Base-by-base conservation (phyloP, 2,329 filamentous ascomycete species). In the Colletotrichum cereale region DNA sequence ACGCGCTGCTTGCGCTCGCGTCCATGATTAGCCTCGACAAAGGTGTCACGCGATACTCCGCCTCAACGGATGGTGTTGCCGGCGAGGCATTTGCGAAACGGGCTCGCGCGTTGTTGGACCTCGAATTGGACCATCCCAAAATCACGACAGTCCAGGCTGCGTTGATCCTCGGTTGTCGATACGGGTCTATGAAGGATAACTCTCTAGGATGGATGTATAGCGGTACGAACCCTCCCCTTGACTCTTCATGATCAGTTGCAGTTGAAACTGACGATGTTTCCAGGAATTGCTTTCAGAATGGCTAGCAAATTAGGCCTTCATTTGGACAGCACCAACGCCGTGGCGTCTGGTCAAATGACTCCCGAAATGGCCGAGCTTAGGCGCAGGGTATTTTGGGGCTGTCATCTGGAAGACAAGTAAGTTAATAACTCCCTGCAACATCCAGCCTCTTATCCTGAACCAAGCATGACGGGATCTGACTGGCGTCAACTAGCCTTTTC, bases 1-100 rank as follows among this genome's bases (percentile, higher is more conserved):
- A 72, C 11, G 69, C 69, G 0, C 53, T 72, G 1, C 60, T 72
- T 21, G 52, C 69, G 12, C 31, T 72, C 12, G 58, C 69, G 4
- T 72, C 69, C 1, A 72, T 72, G 69, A 61, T 69, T 2, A 72
- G 69, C 24, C 69, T 55, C 21, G 69, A 72, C 3, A 72, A 42
- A 44, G 69, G 69, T 0, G 69, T 72, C 7, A 44, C 55, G n/a
- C 31, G 65, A 8, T 72, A 72, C 60, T 72, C 69, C 16, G 34
- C 65, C 21, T 50, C 53, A 3, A 16, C 66, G 3, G 69, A 53
- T 4, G 60, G 58, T 1, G 24, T 64, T 21, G 52, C 53, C 2
- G 69, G 69, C 5, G 69, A 69, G 18, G 42, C 36, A 1, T 72
- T 69, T 42, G 69, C 69, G 21, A 72, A 40, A 21, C 52, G 40